A percentile compares a stretch with the other conserved stretches of the same genome.
Conservation (phyloP, 805 yeast species). For the Wickerhamiella bombiphila region DNA sequence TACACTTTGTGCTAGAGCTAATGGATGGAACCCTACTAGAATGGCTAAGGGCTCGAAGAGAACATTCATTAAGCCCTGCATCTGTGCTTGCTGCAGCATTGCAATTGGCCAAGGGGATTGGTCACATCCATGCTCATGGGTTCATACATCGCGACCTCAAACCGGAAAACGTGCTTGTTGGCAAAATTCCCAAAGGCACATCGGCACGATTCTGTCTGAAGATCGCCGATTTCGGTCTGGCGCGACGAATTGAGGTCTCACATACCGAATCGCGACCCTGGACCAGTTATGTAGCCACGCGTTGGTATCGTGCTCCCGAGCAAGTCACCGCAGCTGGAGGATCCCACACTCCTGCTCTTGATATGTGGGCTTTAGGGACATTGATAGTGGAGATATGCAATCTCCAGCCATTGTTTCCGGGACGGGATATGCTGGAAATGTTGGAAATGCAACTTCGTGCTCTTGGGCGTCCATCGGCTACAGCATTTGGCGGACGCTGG, state of each 20-base stretch:
- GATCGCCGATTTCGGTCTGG: conserved; percentile 90
- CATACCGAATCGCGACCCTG: conserved; percentile 41
- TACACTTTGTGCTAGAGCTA: conserved; percentile 79
- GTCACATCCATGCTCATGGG: conserved; percentile 59
- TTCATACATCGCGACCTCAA: conserved; percentile 83
- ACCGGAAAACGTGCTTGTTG: conserved; percentile 79
- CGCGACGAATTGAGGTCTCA: conserved; percentile 37
- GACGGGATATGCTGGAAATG: conserved; percentile 66
- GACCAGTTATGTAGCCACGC: conserved; percentile 82
- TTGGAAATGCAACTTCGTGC: conserved; percentile 48
- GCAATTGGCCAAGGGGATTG: conserved; percentile 62
- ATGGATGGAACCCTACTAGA: conserved; percentile 74
- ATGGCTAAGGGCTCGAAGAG: conserved; percentile 49
- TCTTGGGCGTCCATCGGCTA: conserved; percentile 52
- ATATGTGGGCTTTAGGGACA: conserved; percentile 87
- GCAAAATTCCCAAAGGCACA: conserved; percentile 25
- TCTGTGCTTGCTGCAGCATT: conserved; percentile 37
- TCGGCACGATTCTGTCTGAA: conserved; percentile 41
- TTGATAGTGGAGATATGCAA: conserved; percentile 77
- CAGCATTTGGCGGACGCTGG: conserved; percentile 1
- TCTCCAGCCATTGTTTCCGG: conserved; percentile 72
- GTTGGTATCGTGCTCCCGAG: conserved; percentile 97
- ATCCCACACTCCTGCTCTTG: conserved; percentile 69
- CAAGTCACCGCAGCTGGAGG: conserved; percentile 29
- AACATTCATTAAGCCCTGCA: conserved; percentile 36